A percentile compares a stretch with the other conserved stretches of the same genome.
Evolutionary conservation across 176 grass and related monocot genomes (phyloP).

Genomic region (Oryza glumipatula): DNA sequence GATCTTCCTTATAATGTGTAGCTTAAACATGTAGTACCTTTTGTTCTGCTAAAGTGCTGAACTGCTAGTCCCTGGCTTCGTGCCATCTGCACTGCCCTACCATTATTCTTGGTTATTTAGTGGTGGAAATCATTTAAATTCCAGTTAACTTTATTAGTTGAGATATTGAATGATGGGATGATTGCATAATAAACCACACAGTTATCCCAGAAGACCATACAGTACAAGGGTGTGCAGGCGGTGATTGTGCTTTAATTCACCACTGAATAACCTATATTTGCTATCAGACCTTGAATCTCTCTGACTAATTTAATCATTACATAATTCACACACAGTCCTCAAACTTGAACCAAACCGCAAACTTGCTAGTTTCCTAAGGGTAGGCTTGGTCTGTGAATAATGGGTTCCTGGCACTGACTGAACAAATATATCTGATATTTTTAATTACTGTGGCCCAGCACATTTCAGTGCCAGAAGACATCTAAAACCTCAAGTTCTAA

Average conservation of each 20-base stretch:
- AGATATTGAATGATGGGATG: neutral
- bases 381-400: neutral
- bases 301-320: neutral
- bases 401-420: neutral
- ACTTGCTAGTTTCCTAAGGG: neutral
- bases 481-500: neutral
- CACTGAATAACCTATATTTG: neutral
- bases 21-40: neutral
- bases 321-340: neutral
- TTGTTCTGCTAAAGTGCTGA: neutral
- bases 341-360: neutral
- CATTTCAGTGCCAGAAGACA: slow-evolving; percentile 1
- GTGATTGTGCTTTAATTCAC: neutral
- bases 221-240: neutral
- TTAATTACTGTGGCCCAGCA: slow-evolving; percentile 4
- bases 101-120: neutral
- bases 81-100: neutral
- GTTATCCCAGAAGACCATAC: neutral
- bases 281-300: neutral
- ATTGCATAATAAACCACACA: neutral
- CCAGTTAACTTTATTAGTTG: neutral
- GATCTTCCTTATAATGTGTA: neutral
- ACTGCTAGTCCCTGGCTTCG: neutral
- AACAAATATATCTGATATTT: neutral
- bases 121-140: neutral